Conservation (phyloP, 495 filamentous ascomycete genomes). For the Trichoderma orchidacearum region DNA sequence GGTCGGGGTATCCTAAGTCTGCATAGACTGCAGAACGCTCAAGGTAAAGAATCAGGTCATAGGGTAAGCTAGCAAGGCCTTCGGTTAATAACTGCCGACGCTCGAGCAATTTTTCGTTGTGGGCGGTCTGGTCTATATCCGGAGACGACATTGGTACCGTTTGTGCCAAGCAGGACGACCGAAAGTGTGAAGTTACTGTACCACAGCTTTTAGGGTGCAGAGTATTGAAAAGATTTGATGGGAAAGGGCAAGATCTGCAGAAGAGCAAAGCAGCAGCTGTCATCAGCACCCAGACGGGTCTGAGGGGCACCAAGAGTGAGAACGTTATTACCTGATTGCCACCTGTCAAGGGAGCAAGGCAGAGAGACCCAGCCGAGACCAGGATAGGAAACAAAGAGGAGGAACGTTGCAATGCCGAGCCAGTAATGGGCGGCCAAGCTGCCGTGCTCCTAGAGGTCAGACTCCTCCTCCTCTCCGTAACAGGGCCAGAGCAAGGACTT, state of each 20-base stretch:
- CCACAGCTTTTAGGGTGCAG: neutral
- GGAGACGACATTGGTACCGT: neutral
- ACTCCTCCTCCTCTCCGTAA: neutral
- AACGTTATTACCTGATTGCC: neutral
- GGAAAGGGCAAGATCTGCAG: neutral
- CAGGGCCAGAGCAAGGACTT: neutral
- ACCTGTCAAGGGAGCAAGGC: neutral
- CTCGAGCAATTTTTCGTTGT: constrained; percentile 18
- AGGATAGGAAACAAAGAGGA: neutral
- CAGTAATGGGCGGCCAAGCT: neutral
- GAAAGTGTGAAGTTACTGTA: neutral
- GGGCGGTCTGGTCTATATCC: neutral
- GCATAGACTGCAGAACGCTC: constrained; percentile 57
- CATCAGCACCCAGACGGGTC: neutral
- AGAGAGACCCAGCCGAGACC: neutral
- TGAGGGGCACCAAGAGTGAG: neutral
- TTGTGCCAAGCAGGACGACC: neutral
- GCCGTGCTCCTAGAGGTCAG: neutral
- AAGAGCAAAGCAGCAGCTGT: neutral
- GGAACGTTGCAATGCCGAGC: neutral
- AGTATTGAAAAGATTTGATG: neutral
- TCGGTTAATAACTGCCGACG: constrained; percentile 33
- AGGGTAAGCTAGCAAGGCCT: constrained; percentile 41
- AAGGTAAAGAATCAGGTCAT: constrained; percentile 67
- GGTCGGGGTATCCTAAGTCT: constrained; percentile 71